A percentile compares a stretch with the other conserved stretches of the same genome.
Evolutionary conservation across 2,329 filamentous ascomycete genomes (phyloP).

Genomic region (Raffaelea ambrosiae): DNA sequence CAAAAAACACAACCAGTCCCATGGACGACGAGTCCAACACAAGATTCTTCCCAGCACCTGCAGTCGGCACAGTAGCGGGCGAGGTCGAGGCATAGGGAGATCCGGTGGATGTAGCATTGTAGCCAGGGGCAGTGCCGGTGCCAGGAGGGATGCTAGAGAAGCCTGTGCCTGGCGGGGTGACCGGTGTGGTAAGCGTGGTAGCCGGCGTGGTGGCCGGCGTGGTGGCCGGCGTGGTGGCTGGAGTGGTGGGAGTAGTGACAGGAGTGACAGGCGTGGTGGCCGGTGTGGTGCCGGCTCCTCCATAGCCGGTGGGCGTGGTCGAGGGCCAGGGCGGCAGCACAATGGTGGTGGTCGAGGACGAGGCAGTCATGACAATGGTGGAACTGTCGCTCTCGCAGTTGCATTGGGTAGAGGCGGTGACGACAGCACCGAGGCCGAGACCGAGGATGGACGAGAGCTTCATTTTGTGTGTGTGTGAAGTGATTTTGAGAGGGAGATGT

Average conservation of each 20-base stretch:
- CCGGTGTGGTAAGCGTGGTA: too few relatives aligned
- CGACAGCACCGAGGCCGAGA: slow-evolving; percentile 1
- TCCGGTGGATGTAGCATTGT: background rate
- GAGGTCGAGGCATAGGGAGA: slow-evolving; percentile 3
- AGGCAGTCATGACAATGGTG: slow-evolving; percentile 10
- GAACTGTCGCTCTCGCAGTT: background rate
- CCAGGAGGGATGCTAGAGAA: too few relatives aligned
- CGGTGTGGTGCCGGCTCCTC: background rate
- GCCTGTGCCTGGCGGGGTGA: too few relatives aligned
- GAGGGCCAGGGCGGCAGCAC: slow-evolving; percentile 11
- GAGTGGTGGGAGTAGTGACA: background rate
- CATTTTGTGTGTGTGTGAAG: slow-evolving; percentile 2
- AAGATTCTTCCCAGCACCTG: slow-evolving; percentile 8
- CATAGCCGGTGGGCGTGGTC: background rate
- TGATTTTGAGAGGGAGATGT: too few relatives aligned
- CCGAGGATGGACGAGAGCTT: background rate
- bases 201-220: too few relatives aligned
- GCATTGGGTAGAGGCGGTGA: background rate
- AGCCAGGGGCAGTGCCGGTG: too few relatives aligned
- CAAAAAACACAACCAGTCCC: slow-evolving; percentile 12
- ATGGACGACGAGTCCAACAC: slow-evolving; percentile 10
- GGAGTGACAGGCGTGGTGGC: background rate
- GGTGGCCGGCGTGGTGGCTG: background rate
- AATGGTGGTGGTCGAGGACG: slow-evolving; percentile 9
- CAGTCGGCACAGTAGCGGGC: slow-evolving; percentile 12